Evolutionary conservation across 768 basidiomycete genomes (phyloP).

Genomic region (Suillus paluster): DNA sequence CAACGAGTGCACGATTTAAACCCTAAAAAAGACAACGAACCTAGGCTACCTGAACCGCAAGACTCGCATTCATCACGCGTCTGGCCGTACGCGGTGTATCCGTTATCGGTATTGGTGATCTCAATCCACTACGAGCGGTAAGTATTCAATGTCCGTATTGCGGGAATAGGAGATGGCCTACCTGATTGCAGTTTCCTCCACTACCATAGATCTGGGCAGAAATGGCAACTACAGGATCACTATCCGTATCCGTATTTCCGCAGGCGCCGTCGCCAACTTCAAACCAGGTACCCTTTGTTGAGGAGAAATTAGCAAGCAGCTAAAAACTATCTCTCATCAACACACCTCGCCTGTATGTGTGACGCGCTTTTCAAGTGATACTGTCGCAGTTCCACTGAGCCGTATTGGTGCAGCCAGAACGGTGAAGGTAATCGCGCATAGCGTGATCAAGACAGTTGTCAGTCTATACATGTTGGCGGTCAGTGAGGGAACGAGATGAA

Average conservation of each 20-base stretch:
- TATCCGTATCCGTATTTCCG: conserved; percentile 52
- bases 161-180: conserved; percentile 30
- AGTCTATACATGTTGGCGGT: conserved; percentile 23
- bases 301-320: background rate
- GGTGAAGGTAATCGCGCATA: conserved; percentile 48
- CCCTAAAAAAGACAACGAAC: conserved; percentile 40
- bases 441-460: conserved; percentile 34
- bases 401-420: conserved; percentile 44
- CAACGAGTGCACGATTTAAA: conserved; percentile 10
- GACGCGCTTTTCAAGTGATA: conserved; percentile 52
- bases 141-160: background rate
- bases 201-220: conserved; percentile 54
- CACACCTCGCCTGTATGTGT: conserved; percentile 62
- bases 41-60: conserved; percentile 58
- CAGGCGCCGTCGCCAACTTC: conserved; percentile 66
- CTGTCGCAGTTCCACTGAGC: conserved; percentile 24
- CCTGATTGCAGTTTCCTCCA: conserved; percentile 65
- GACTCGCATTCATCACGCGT: conserved; percentile 63
- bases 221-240: conserved; percentile 66
- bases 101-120: conserved; percentile 63
- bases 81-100: conserved; percentile 50
- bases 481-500: background rate
- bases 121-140: conserved; percentile 51
- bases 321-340: conserved; percentile 12
- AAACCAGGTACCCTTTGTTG: conserved; percentile 68